phyloP scores from a whole-genome alignment of 176 grass and related monocot species.

The Ananas comosus region DNA sequence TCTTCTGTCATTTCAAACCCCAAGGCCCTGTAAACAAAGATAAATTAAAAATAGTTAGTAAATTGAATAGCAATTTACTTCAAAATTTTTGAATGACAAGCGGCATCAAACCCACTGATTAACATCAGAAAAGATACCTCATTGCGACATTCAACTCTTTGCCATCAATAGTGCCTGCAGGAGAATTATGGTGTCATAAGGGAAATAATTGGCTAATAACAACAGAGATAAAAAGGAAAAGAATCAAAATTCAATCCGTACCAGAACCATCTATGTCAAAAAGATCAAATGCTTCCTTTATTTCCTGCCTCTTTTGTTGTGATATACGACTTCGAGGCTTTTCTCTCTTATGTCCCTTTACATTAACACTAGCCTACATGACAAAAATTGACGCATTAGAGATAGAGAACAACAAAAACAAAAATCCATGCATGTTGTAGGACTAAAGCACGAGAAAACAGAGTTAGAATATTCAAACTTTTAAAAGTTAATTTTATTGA shows the following conservation, averaged over 20 bases:
- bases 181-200: constrained; percentile 4
- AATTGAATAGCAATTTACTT: neutral
- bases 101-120: neutral
- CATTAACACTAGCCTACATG: constrained; percentile 29
- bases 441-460: neutral
- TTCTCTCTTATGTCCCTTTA: constrained; percentile 47
- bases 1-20: constrained; percentile 94
- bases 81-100: neutral
- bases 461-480: too few relatives aligned
- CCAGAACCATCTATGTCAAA: constrained; percentile 89
- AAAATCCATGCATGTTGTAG: neutral
- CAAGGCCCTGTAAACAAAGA: constrained; percentile 61
- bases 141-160: constrained; percentile 94
- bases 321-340: constrained; percentile 46
- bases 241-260: constrained; percentile 12
- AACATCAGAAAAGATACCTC: constrained; percentile 38
- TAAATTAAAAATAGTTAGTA: neutral
- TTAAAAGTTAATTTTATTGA: too few relatives aligned
- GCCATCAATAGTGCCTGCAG: constrained; percentile 70
- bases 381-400: neutral
- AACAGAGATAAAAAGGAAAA: constrained; percentile 3
- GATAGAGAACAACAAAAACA: neutral
- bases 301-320: constrained; percentile 70
- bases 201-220: neutral
- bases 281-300: constrained; percentile 81